Conservation (phyloP, 1,284 basidiomycete species). For the Uromyces viciae-fabae region DNA sequence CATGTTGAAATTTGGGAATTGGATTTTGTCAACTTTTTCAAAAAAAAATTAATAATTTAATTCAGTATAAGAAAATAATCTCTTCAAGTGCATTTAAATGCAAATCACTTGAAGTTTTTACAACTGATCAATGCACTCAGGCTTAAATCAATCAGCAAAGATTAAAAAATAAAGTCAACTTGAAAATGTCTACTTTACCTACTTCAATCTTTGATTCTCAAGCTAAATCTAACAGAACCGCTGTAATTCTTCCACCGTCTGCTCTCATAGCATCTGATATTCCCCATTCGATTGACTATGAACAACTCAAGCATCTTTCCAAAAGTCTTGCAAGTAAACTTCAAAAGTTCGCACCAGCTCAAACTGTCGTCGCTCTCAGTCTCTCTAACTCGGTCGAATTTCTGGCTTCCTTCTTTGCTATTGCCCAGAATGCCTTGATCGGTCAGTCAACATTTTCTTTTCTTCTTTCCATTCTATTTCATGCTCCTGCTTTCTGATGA, state of each 20-base stretch:
- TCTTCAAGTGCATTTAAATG: no score
- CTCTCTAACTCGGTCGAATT: constrained; percentile 43
- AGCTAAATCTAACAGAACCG: not conserved
- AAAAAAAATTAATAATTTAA: no score
- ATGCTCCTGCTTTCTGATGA: not conserved
- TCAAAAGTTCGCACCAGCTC: not conserved
- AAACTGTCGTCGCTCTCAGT: constrained; percentile 33
- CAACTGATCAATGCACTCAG: no score
- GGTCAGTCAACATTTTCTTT: constrained; percentile 7
- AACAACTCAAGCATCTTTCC: constrained; percentile 3
- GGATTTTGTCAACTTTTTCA: no score
- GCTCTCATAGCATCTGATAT: not conserved
- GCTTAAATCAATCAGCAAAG: no score
- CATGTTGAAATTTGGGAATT: no score
- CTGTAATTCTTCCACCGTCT: constrained; percentile 10
- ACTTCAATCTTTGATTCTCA: constrained; percentile 5
- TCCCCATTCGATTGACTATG: not conserved
- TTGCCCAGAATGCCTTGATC: constrained; percentile 34
- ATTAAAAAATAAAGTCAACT: no score
- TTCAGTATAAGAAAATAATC: no score
- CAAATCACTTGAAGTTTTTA: no score
- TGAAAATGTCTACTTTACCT: not conserved
- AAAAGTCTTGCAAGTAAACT: constrained; percentile 1
- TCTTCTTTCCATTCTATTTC: not conserved
- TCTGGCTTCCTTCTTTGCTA: constrained; percentile 19